Base-by-base conservation (phyloP, 257 asterid genomes). In the Solanum piurae region DNA sequence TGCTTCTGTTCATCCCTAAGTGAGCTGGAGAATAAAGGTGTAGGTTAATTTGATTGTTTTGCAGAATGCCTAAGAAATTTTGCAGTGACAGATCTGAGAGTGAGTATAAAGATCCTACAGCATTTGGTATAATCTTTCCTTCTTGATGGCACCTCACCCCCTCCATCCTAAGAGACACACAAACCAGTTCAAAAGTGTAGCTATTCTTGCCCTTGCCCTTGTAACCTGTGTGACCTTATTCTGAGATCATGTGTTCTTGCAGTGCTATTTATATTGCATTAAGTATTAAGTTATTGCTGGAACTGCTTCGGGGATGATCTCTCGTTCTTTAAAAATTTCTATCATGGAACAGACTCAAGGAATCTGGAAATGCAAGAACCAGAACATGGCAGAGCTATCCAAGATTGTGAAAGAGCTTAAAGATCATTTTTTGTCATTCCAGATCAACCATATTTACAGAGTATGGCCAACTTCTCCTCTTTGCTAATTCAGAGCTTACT, bases 311-410 rank as follows among this genome's bases (percentile, higher is more conserved):
- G 85, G 85, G 29, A 7, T 7, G n/a, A 29, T 80, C 66, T 29
- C 69, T 9, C 38, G 7, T 27, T 82, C 69, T 82, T 82, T 82
- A 82, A 38, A 18, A 80, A 46, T 46, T 80, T 80, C 20, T 80
- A 20, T 82, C 69, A 46, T 82, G 85, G 55, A 68, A 86, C 93
- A 97, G 99, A 95, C 95, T 92, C 98, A 97, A 90, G 99, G 99
- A 74, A 89, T 90, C 49, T 96, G 99, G 99, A 97, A 92, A 92
- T 94, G 97, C 71, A 96, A 96, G 93, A 94, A 93, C 75, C 97
- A 88, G 90, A 96, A 96, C 90, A 97, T 96, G 99, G 93, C 99
- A 14, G 99, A 97, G 83, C 87, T 96, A 89, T 97, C 96, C 91
- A 96, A 96, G 96, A 94, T 95, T 84, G 98, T 96, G 64, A 94